These are phyloP conservation scores for Cryphonectria japonica DNA, from an alignment of 2,329 filamentous ascomycete genomes.

Conservation along the genomic window DNA sequence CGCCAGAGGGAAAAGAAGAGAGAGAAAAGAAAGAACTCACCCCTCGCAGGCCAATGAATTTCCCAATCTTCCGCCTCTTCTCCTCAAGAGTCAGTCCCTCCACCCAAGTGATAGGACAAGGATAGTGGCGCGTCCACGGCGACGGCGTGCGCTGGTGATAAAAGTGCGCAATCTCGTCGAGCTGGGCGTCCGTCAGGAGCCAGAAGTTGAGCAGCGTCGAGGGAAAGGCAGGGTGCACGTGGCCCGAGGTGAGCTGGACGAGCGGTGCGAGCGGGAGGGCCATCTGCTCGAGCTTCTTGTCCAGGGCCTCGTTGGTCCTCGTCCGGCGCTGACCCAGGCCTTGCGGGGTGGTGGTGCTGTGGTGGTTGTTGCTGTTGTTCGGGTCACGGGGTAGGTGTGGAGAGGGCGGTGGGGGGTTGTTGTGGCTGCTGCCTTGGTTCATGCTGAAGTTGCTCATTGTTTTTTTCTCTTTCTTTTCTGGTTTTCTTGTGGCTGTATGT, in stretches of 20 bases:
- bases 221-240: slow-evolving; percentile 69
- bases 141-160: slow-evolving; percentile 71
- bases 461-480: slow-evolving; percentile 5
- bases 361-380: slow-evolving; percentile 22
- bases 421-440: slow-evolving; percentile 23
- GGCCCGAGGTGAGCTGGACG: slow-evolving; percentile 63
- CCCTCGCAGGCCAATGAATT: slow-evolving; percentile 74
- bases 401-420: slow-evolving; percentile 25
- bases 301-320: slow-evolving; percentile 55
- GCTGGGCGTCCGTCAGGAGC: slow-evolving; percentile 71
- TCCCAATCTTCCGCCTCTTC: slow-evolving; percentile 73
- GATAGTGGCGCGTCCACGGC: slow-evolving; percentile 63
- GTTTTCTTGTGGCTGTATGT: slow-evolving; percentile 12
- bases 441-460: slow-evolving; percentile 23
- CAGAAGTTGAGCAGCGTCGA: slow-evolving; percentile 70
- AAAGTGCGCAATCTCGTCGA: slow-evolving; percentile 71
- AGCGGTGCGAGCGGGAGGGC: slow-evolving; percentile 68
- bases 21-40: slow-evolving; percentile 16
- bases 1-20: background rate
- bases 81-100: slow-evolving; percentile 59
- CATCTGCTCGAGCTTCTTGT: slow-evolving; percentile 67
- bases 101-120: slow-evolving; percentile 68
- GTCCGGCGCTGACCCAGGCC: slow-evolving; percentile 43
- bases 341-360: slow-evolving; percentile 24
- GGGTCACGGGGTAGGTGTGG: slow-evolving; percentile 12